Base-by-base conservation (phyloP, 2,329 filamentous ascomycete species). In the Pseudogymnoascus sp. region DNA sequence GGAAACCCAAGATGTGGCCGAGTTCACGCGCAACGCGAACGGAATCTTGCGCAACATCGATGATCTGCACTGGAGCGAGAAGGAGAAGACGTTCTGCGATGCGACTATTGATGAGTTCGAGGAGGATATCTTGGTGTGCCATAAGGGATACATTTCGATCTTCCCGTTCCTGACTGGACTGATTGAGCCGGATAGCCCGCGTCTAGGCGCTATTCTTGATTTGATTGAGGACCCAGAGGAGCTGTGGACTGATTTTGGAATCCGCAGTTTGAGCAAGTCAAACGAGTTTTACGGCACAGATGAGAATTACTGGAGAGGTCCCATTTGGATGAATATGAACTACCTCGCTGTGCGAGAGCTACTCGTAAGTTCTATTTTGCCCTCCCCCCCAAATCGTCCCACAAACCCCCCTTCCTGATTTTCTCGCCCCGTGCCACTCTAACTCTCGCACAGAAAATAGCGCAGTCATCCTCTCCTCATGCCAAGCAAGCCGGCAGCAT, bases 301-400 rank as follows among this genome's bases (percentile, higher is more conserved):
- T 1, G 94, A 99, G 78, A 97, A 99, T 75, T 99, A 99, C 79
- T 99, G 94, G 93, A 84, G 92, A 66, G 90, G 91, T 67, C 92
- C 94, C 0, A 83, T 97, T 23, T 97, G 93, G 93, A 89, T 97
- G 72, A 94, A 94, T 73, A 92, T 97, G 68, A 97, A 97, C 77
- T 97, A 96, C 75, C 79, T 97, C 69, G 86, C 90, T 60, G 77
- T 97, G 61, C 84, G 87, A 68, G 86, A 90, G 72, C 84, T 97
- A 31, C 80, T 87, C 68, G 90, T 92, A 80, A 79, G 88, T 82
- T n/a, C 53, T 5, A 16, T 35, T 62, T 62, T 33, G 16, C 60
- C 25, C 61, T 47, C 59, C 38, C 56, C n/a, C 37, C 47, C 66
- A 69, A 11, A 12, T 33, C 40, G 50, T 59, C n/a, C 42, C 38